Evolutionary conservation across 352 stramenopile species (phyloP).

Genomic region (Achlya hypogyna): DNA sequence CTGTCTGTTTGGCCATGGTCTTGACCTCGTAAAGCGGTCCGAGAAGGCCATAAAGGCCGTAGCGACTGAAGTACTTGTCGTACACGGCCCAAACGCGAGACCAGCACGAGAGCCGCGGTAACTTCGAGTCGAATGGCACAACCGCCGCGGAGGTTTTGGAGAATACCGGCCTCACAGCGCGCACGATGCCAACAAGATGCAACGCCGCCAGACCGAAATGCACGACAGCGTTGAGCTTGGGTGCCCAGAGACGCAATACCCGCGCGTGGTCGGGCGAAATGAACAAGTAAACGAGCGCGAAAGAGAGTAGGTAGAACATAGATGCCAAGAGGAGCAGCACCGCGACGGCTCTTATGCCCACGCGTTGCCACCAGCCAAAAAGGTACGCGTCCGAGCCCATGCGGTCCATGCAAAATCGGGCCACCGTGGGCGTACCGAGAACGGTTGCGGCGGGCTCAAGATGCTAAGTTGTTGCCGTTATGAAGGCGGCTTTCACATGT

Average conservation of each 20-base stretch:
- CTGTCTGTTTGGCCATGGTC: background rate
- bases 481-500: too few relatives aligned
- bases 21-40: conserved; percentile 1
- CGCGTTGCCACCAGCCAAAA: background rate
- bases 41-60: conserved; percentile 2
- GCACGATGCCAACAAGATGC: background rate
- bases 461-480: too few relatives aligned
- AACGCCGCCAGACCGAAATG: background rate
- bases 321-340: background rate
- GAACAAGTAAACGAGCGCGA: background rate
- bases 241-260: background rate
- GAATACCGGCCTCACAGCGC: background rate
- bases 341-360: background rate
- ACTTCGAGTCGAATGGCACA: background rate
- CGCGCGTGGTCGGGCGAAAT: background rate
- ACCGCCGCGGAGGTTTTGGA: too few relatives aligned
- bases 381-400: too few relatives aligned
- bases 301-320: conserved; percentile 4
- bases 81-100: background rate
- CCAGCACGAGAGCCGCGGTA: background rate
- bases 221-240: background rate
- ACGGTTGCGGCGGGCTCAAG: too few relatives aligned
- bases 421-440: too few relatives aligned
- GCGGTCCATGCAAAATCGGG: too few relatives aligned
- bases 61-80: background rate